Conservation (phyloP, 2,329 filamentous ascomycete genomes). For the Graphilbum fragrans region DNA sequence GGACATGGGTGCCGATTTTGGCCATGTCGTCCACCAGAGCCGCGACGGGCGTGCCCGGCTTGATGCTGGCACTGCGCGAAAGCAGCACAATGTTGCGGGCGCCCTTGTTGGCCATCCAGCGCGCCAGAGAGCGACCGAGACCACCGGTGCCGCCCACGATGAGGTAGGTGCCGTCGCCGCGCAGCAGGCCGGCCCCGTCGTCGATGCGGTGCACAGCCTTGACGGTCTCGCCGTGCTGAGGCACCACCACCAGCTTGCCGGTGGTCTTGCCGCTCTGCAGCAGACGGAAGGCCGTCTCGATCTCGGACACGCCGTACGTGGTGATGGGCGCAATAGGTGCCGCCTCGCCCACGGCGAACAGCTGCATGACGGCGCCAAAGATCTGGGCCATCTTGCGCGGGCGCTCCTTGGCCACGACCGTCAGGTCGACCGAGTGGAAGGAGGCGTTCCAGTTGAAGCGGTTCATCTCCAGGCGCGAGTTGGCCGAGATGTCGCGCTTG, state of each 20-base stretch:
- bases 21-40: not conserved
- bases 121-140: constrained; percentile 11
- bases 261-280: constrained; percentile 24
- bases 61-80: constrained; percentile 1
- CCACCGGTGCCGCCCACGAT: constrained; percentile 14
- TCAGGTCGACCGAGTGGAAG: constrained; percentile 7
- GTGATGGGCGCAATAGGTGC: not conserved
- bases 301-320: not conserved
- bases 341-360: not conserved
- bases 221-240: too few relatives aligned
- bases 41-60: too few relatives aligned
- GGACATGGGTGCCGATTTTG: not conserved
- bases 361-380: too few relatives aligned
- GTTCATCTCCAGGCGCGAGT: constrained; percentile 23
- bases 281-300: constrained; percentile 19
- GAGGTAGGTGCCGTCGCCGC: constrained; percentile 17
- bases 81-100: constrained; percentile 3
- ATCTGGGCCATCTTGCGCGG: not conserved
- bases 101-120: constrained; percentile 12
- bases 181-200: too few relatives aligned
- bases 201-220: not conserved
- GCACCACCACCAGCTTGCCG: constrained; percentile 23
- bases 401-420: not conserved
- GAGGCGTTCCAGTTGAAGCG: constrained; percentile 16
- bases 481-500: constrained; percentile 19